These are phyloP conservation scores for Coffea eugenioides DNA, from an alignment of 257 asterid genomes.

Conservation along the genomic window DNA sequence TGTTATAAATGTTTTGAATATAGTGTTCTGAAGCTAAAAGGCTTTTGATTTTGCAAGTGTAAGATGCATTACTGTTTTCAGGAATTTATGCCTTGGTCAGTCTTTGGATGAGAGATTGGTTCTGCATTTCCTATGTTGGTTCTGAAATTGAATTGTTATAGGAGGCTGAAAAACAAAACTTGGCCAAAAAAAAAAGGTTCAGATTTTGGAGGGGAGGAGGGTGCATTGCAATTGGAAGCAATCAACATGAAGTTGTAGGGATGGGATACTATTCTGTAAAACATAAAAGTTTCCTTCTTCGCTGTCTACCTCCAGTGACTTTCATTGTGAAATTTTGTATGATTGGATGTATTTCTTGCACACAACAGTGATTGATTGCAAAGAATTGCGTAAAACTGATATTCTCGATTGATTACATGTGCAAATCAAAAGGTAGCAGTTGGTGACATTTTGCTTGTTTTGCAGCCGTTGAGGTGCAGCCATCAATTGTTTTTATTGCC, in stretches of 20 bases:
- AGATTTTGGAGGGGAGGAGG: background rate
- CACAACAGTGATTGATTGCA: background rate
- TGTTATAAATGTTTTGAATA: background rate
- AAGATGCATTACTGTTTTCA: background rate
- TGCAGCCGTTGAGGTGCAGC: conserved; percentile 10
- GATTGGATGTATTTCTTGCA: background rate
- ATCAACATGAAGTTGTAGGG: background rate
- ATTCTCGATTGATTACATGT: background rate
- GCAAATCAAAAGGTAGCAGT: background rate
- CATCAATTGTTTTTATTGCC: conserved; percentile 1
- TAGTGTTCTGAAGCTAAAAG: background rate
- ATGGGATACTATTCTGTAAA: background rate
- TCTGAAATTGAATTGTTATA: background rate
- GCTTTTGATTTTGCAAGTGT: background rate
- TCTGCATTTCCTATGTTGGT: background rate
- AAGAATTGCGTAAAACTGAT: background rate
- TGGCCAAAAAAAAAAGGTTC: background rate
- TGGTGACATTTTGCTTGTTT: background rate
- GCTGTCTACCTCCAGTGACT: background rate
- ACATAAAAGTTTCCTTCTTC: background rate
- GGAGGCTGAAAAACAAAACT: background rate
- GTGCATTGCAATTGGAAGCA: background rate
- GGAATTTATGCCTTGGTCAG: background rate
- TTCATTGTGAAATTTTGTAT: background rate
- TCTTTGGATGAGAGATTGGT: background rate